Conservation (phyloP, 331 rosid genomes). For the Ulmus americana region DNA sequence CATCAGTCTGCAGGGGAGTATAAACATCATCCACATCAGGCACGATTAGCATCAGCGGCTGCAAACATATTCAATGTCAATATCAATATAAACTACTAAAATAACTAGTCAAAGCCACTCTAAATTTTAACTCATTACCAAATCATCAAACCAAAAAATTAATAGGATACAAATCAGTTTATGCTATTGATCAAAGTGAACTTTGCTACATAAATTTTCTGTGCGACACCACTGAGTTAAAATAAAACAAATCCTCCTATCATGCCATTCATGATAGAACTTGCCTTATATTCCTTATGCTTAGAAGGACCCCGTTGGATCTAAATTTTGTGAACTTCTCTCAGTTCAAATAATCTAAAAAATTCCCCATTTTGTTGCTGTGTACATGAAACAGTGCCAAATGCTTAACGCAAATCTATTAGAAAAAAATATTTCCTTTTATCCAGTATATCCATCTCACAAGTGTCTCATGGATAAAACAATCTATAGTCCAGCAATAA, state of each 20-base stretch:
- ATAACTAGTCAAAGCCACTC: not conserved
- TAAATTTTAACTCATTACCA: not conserved
- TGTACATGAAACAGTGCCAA: not conserved
- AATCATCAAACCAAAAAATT: no score
- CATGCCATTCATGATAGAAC: no score
- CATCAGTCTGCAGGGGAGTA: conserved; percentile 90
- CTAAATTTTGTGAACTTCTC: not conserved
- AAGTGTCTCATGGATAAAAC: not conserved
- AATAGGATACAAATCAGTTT: no score
- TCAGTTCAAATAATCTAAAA: not conserved
- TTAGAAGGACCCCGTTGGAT: no score
- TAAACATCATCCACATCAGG: conserved; percentile 96
- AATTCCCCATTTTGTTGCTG: not conserved
- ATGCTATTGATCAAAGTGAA: no score
- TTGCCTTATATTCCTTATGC: no score
- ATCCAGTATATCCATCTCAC: not conserved
- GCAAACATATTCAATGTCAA: conserved; percentile 30
- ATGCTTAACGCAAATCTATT: not conserved
- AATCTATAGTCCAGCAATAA: not conserved
- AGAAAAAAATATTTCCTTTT: not conserved
- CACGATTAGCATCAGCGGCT: conserved; percentile 96
- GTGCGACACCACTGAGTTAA: no score
- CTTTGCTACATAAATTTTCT: no score
- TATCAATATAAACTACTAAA: conserved; percentile 19
- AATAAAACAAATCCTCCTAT: no score